phyloP scores from a whole-genome alignment of 352 stramenopile species.

The Globisporangium nodosum region DNA sequence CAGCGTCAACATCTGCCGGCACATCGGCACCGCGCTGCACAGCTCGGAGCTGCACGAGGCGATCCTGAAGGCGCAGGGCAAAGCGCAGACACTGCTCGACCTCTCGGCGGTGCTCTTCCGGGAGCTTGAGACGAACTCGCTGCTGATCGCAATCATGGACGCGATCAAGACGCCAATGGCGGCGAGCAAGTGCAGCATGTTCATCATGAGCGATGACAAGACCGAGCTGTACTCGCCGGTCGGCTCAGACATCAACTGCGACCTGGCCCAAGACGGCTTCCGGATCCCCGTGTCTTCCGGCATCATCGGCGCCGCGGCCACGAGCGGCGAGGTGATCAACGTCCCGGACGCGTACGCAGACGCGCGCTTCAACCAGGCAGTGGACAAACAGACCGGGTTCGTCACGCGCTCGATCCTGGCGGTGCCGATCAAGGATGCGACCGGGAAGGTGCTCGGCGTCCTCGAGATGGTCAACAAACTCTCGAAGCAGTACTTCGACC shows the following conservation, averaged over 20 bases:
- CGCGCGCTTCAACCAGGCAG: slow-evolving; percentile 49
- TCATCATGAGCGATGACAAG: slow-evolving; percentile 53
- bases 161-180: slow-evolving; percentile 48
- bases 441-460: slow-evolving; percentile 55
- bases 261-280: slow-evolving; percentile 37
- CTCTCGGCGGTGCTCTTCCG: slow-evolving; percentile 60
- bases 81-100: slow-evolving; percentile 58
- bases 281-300: slow-evolving; percentile 46
- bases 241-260: slow-evolving; percentile 33
- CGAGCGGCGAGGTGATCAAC: slow-evolving; percentile 69
- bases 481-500: slow-evolving; percentile 66
- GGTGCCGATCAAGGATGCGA: slow-evolving; percentile 75
- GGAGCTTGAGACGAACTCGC: slow-evolving; percentile 50
- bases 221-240: slow-evolving; percentile 49
- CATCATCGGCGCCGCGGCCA: slow-evolving; percentile 54
- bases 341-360: slow-evolving; percentile 67
- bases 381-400: slow-evolving; percentile 63
- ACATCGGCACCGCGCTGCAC: slow-evolving; percentile 51
- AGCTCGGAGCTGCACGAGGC: slow-evolving; percentile 53
- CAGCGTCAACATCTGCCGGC: slow-evolving; percentile 39
- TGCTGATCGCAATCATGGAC: slow-evolving; percentile 49
- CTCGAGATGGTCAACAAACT: slow-evolving; percentile 67
- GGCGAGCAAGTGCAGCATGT: slow-evolving; percentile 57
- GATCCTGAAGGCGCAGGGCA: slow-evolving; percentile 49
- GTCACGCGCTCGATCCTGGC: slow-evolving; percentile 68